phyloP scores from a whole-genome alignment of 306 rosid species.

The Dicorynia guianensis region DNA sequence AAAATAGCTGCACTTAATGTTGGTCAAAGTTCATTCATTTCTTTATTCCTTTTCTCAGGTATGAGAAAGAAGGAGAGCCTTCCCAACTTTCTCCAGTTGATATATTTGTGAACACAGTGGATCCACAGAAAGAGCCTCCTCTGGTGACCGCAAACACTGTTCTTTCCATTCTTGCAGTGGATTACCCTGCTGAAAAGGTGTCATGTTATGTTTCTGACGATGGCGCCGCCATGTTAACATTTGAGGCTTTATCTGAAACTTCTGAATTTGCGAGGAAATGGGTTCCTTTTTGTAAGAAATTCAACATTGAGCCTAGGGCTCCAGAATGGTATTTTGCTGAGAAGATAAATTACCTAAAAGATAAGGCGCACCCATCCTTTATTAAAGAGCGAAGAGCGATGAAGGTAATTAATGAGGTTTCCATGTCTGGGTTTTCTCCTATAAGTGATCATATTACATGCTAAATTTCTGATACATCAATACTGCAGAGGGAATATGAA shows the following conservation, averaged over 20 bases:
- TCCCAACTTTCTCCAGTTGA: constrained; percentile 62
- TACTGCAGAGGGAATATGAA: constrained; percentile 72
- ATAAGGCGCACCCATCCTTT: constrained; percentile 64
- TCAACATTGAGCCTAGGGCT: constrained; percentile 72
- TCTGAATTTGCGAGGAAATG: constrained; percentile 78
- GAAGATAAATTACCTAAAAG: constrained; percentile 63
- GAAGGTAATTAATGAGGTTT: constrained; percentile 59
- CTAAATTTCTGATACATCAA: constrained; percentile 9
- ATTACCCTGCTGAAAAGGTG: constrained; percentile 73
- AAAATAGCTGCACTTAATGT: neutral
- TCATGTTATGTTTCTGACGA: constrained; percentile 81
- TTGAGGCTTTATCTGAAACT: constrained; percentile 72
- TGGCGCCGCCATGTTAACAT: constrained; percentile 74
- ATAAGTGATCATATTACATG: neutral
- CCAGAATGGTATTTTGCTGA: constrained; percentile 72
- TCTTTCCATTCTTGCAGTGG: constrained; percentile 73
- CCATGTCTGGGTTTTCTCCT: neutral
- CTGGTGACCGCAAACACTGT: constrained; percentile 75
- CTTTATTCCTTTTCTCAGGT: constrained; percentile 44
- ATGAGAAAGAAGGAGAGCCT: constrained; percentile 68
- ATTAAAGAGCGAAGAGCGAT: constrained; percentile 79
- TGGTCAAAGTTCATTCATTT: neutral
- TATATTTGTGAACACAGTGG: constrained; percentile 66
- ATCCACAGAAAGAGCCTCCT: constrained; percentile 70
- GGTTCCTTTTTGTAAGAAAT: constrained; percentile 80